Evolutionary conservation across 345 rosid species (phyloP).

Genomic region (Citrus maxima): DNA sequence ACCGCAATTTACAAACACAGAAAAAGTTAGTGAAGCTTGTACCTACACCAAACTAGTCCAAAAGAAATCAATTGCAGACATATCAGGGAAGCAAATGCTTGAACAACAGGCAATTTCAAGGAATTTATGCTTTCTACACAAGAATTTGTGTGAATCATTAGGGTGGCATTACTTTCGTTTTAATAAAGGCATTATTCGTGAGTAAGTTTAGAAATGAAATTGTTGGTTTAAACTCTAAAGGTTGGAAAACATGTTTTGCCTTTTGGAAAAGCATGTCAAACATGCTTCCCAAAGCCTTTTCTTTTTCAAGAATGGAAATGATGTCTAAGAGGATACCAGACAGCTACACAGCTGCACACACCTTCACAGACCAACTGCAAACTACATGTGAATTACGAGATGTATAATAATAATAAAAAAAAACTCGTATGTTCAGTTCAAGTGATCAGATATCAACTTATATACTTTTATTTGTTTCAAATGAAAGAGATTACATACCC

Average conservation of each 20-base stretch:
- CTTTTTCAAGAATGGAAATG: background rate
- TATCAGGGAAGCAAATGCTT: background rate
- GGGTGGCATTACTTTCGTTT: background rate
- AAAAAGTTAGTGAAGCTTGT: background rate
- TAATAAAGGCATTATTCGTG: background rate
- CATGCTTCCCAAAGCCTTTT: background rate
- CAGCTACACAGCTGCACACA: background rate
- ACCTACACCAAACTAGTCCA: background rate
- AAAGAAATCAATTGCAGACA: background rate
- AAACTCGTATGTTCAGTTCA: background rate
- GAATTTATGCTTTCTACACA: background rate
- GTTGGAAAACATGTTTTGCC: background rate
- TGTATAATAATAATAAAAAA: background rate
- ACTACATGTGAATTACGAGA: background rate
- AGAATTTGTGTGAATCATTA: background rate
- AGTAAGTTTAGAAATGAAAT: no score
- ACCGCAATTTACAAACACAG: background rate
- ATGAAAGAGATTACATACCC: slow-evolving; percentile 48
- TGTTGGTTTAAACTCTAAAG: background rate
- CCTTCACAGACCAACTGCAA: background rate
- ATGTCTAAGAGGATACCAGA: background rate
- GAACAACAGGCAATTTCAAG: background rate
- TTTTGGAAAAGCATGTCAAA: background rate
- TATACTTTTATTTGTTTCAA: background rate
- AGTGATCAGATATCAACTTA: background rate